Base-by-base conservation (phyloP, 192 early-diverging fungal genomes). In the Piromyces finnis region DNA sequence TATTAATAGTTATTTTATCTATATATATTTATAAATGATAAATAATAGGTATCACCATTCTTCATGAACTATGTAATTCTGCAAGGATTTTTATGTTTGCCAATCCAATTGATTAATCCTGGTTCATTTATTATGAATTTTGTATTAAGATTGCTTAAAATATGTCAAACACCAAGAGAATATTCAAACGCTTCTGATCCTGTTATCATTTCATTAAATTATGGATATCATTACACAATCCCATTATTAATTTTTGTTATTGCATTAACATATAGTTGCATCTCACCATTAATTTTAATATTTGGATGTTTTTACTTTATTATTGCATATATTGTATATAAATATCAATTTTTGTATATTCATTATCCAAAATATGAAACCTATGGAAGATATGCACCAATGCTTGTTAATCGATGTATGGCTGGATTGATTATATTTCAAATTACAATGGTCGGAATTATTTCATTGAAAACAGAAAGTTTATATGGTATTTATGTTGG, bases 151-250 rank as follows among this genome's bases (percentile, higher is more conserved):
- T 82, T 84, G 22, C 89, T 91, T 84, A 68, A 68, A n/a, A 81
- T 91, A 78, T 92, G 91, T 82, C 92, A 87, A 81, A 94, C 94
- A 2, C 94, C 94, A 26, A 87, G 94, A 36, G 94, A 95, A 80
- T 93, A 92, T 82, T 91, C 92, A 12, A 91, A 94, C 77, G 86
- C 91, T n/a, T 86, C 89, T 5, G 87, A 92, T 29, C 93, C 93
- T 22, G 22, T 68, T n/a, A 68, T 27, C 28, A 89, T 89, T 79
- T 88, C 88, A 51, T 88, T 91, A 29, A 88, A 92, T 78, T 92
- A 92, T 86, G 92, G 91, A 37, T 88, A 87, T 30, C 90, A 88
- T 17, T 93, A 93, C 30, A 88, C 93, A 5, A 87, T 89, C 14
- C 87, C 91, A n/a, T 86, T 94, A 28, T 86, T 95, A 29, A 86